Percentiles rank a stretch among this genome's conserved stretches.
These are phyloP conservation scores for Phytophthora pinifolia DNA, from an alignment of 352 stramenopile genomes.

Conservation along the genomic window DNA sequence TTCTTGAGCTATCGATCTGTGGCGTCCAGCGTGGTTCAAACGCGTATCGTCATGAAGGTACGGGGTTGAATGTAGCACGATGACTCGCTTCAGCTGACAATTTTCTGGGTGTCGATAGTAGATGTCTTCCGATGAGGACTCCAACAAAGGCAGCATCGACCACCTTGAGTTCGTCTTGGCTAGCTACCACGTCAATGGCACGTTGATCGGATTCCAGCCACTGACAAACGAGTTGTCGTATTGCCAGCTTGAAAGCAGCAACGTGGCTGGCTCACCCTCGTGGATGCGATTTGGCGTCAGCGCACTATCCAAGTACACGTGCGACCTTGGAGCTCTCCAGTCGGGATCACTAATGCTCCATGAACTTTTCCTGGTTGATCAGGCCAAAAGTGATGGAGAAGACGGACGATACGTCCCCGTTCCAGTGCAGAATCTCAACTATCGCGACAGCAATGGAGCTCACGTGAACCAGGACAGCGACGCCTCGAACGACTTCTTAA, in stretches of 20 bases:
- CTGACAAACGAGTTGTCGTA: constrained; percentile 84
- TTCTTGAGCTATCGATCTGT: constrained; percentile 87
- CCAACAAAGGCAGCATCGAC: constrained; percentile 47
- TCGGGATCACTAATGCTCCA: constrained; percentile 68
- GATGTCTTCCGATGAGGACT: constrained; percentile 80
- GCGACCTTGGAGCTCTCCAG: constrained; percentile 60
- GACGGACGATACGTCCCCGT: constrained; percentile 76
- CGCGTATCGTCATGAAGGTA: constrained; percentile 77
- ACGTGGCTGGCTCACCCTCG: constrained; percentile 26
- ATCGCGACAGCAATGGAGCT: constrained; percentile 59
- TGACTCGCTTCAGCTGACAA: constrained; percentile 2
- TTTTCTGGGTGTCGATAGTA: constrained; percentile 19
- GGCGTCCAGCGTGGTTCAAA: constrained; percentile 56
- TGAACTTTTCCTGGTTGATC: constrained; percentile 91
- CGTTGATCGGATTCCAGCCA: constrained; percentile 69
- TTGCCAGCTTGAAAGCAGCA: constrained; percentile 41
- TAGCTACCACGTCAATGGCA: constrained; percentile 89
- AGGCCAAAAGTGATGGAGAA: constrained; percentile 46
- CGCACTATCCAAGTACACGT: constrained; percentile 56
- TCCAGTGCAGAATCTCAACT: constrained; percentile 87
- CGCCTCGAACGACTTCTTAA: constrained; percentile 82
- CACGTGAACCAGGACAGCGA: constrained; percentile 87
- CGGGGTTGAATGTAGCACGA: not conserved
- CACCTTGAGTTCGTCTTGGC: constrained; percentile 85
- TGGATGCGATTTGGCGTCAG: constrained; percentile 87